Conservation (phyloP, 108 stramenopile genomes). For the Skeletonema grethae region DNA sequence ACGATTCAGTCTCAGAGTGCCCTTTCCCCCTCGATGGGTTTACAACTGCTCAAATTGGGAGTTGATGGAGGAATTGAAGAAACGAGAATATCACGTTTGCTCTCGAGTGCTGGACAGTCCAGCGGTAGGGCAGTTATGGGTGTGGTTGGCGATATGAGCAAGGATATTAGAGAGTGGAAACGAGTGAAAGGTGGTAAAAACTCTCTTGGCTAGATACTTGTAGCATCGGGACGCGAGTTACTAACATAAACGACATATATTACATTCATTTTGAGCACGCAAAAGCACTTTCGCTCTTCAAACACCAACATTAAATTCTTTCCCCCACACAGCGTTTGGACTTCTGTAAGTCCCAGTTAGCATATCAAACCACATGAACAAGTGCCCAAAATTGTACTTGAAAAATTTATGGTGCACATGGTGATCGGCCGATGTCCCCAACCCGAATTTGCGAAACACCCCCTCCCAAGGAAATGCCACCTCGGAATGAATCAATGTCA, state of each 20-base stretch:
- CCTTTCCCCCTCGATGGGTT: slow-evolving; percentile 23
- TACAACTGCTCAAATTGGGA: slow-evolving; percentile 22
- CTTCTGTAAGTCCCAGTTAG: slow-evolving; percentile 79
- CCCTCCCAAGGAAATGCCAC: slow-evolving; percentile 80
- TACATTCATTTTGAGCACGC: neutral
- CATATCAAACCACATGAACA: slow-evolving; percentile 94
- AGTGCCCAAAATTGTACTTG: slow-evolving; percentile 94
- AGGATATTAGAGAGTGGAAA: slow-evolving; percentile 28
- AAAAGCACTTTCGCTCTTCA: slow-evolving; percentile 21
- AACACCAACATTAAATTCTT: slow-evolving; percentile 70
- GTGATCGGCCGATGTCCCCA: slow-evolving; percentile 93
- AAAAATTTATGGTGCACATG: slow-evolving; percentile 96
- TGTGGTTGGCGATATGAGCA: slow-evolving; percentile 24
- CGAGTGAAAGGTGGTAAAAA: slow-evolving; percentile 29
- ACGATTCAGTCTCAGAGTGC: slow-evolving; percentile 23
- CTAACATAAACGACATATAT: neutral
- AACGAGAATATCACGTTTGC: slow-evolving; percentile 17
- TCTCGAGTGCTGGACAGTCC: slow-evolving; percentile 25
- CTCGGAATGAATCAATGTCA: slow-evolving; percentile 91
- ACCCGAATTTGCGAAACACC: slow-evolving; percentile 70
- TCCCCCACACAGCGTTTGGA: slow-evolving; percentile 66
- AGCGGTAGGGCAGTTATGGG: slow-evolving; percentile 31
- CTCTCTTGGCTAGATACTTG: slow-evolving; percentile 11
- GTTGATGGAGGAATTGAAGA: slow-evolving; percentile 44
- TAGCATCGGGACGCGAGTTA: too few relatives aligned